Evolutionary conservation across 2,329 filamentous ascomycete genomes (phyloP).

Genomic region (Aspergillus fructus): DNA sequence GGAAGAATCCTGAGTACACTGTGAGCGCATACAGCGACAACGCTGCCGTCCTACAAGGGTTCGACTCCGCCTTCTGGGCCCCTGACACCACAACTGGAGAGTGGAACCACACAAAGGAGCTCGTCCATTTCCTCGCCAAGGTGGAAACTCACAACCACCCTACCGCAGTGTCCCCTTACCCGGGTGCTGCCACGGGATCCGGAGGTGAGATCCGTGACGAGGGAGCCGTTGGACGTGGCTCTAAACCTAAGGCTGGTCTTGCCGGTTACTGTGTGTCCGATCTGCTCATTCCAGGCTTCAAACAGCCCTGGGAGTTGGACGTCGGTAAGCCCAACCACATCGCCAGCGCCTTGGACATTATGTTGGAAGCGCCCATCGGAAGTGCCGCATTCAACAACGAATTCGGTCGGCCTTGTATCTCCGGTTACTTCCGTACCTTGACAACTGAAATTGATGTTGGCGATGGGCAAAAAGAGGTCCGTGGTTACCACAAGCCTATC

Average conservation of each 20-base stretch:
- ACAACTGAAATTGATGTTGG: conserved; percentile 66
- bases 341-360: conserved; percentile 91
- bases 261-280: conserved; percentile 95
- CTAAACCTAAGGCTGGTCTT: conserved; percentile 87
- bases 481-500: conserved; percentile 97
- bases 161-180: conserved; percentile 89
- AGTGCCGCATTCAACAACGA: conserved; percentile 97
- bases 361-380: conserved; percentile 95
- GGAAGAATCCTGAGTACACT: conserved; percentile 72
- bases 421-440: conserved; percentile 89
- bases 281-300: conserved; percentile 79
- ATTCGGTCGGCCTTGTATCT: conserved; percentile 85
- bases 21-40: conserved; percentile 97
- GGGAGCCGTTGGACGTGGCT: conserved; percentile 89
- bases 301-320: conserved; percentile 86
- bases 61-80: conserved; percentile 75
- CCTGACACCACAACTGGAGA: conserved; percentile 82
- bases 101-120: conserved; percentile 84
- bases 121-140: conserved; percentile 84
- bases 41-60: conserved; percentile 82
- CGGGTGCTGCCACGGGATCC: conserved; percentile 90
- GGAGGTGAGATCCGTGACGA: conserved; percentile 96
- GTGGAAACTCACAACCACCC: conserved; percentile 98
- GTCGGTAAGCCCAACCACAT: conserved; percentile 89
- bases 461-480: conserved; percentile 65